A percentile compares a stretch with the other conserved stretches of the same genome.
phyloP scores from a whole-genome alignment of 441 rosid genomes.

The Viola pubescens region DNA sequence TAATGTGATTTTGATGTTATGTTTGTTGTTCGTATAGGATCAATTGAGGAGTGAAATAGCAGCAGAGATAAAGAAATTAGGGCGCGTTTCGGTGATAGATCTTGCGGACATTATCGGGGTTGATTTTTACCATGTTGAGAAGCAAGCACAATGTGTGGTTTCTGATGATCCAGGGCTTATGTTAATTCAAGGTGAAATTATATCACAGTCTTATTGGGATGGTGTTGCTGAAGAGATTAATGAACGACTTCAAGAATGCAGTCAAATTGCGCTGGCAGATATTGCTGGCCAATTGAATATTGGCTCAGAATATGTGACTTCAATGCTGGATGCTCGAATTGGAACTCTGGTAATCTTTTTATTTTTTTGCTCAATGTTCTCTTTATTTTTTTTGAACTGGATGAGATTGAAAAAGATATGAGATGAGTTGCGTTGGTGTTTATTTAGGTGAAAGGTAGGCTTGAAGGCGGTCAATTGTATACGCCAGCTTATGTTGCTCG shows the following conservation, averaged over 20 bases:
- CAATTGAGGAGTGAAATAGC: slow-evolving; percentile 73
- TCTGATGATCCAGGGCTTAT: slow-evolving; percentile 43
- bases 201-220: slow-evolving; percentile 89
- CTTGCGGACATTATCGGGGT: slow-evolving; percentile 73
- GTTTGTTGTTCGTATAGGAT: slow-evolving; percentile 34
- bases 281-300: slow-evolving; percentile 83
- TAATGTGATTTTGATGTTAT: slow-evolving; percentile 7
- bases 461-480: slow-evolving; percentile 93
- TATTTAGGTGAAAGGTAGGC: slow-evolving; percentile 85
- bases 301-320: slow-evolving; percentile 73
- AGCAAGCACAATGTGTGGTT: slow-evolving; percentile 70
- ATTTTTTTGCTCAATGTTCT: background rate
- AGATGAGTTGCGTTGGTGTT: background rate
- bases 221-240: slow-evolving; percentile 82
- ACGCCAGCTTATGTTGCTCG: slow-evolving; percentile 95
- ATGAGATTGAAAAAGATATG: background rate
- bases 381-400: background rate
- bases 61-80: slow-evolving; percentile 48
- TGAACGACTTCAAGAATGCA: slow-evolving; percentile 92
- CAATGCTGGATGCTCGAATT: slow-evolving; percentile 86
- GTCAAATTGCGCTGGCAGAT: slow-evolving; percentile 85
- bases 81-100: slow-evolving; percentile 86
- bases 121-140: slow-evolving; percentile 91
- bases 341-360: slow-evolving; percentile 57
- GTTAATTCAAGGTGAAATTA: slow-evolving; percentile 82